phyloP scores from a whole-genome alignment of 106 monocot genomes.

The Apostasia ramifera region DNA sequence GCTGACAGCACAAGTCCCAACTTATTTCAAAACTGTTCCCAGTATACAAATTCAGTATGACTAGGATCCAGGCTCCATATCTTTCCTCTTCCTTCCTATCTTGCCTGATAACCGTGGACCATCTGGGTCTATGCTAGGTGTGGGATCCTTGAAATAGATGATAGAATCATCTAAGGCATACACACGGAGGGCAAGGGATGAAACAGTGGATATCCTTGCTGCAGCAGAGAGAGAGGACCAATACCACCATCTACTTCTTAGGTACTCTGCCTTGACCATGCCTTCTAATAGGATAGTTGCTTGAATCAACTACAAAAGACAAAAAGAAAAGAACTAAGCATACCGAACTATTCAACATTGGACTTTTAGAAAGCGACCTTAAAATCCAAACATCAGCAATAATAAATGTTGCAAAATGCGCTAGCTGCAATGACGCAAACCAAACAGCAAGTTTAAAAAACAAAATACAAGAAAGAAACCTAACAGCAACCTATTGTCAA shows the following conservation, averaged over 20 bases:
- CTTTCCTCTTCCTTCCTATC: slow-evolving; percentile 63
- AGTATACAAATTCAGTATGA: neutral
- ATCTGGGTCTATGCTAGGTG: slow-evolving; percentile 24
- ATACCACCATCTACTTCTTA: slow-evolving; percentile 82
- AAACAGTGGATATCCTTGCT: slow-evolving; percentile 53
- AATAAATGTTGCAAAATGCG: slow-evolving; percentile 1
- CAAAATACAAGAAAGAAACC: no score
- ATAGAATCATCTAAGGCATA: slow-evolving; percentile 80
- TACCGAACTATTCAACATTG: neutral
- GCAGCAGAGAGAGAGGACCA: slow-evolving; percentile 94
- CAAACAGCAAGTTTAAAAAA: no score
- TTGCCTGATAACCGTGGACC: slow-evolving; percentile 24
- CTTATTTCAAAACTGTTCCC: slow-evolving; percentile 11
- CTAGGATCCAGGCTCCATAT: slow-evolving; percentile 40
- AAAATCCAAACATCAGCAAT: neutral
- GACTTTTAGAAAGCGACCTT: neutral
- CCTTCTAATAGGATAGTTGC: slow-evolving; percentile 62
- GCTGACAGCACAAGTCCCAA: slow-evolving; percentile 10
- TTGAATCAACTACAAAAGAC: slow-evolving; percentile 64
- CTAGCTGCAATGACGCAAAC: neutral
- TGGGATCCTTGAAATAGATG: slow-evolving; percentile 42
- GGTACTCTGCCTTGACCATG: slow-evolving; percentile 78
- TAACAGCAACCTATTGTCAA: no score
- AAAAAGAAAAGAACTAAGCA: neutral
- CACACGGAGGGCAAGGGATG: slow-evolving; percentile 77